Conservation (phyloP, 2,329 filamentous ascomycete genomes). For the Colletotrichum coccodes region DNA sequence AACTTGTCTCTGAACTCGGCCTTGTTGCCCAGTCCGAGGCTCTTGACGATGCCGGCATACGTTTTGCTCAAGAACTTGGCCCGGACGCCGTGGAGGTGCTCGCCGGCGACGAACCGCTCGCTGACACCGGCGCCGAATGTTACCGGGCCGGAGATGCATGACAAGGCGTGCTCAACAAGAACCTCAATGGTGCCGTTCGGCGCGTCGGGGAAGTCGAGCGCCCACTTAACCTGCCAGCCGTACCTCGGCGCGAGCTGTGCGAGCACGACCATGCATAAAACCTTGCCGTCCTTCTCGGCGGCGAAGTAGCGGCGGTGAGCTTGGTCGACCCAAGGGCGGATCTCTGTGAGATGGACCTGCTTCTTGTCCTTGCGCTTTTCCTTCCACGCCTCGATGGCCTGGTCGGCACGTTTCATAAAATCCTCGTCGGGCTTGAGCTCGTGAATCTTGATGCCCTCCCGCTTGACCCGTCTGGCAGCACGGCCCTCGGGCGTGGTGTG, state of each 20-base stretch:
- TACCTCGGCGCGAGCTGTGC: conserved; percentile 82
- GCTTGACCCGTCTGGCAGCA: conserved; percentile 84
- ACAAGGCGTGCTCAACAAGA: conserved; percentile 77
- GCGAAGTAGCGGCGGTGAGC: conserved; percentile 89
- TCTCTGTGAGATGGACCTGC: conserved; percentile 91
- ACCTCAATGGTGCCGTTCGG: conserved; percentile 90
- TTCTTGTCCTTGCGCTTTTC: conserved; percentile 78
- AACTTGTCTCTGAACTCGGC: conserved; percentile 92
- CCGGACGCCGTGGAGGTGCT: conserved; percentile 83
- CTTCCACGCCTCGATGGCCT: conserved; percentile 83
- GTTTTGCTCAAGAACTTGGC: conserved; percentile 85
- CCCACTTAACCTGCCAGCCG: conserved; percentile 96
- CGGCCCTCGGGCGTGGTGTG: conserved; percentile 74
- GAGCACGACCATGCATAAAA: conserved; percentile 83
- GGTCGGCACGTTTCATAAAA: conserved; percentile 75
- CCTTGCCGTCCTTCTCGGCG: conserved; percentile 77
- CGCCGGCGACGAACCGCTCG: conserved; percentile 78
- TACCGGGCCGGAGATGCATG: conserved; percentile 63
- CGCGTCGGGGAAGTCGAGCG: conserved; percentile 89
- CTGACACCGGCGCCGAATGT: conserved; percentile 91
- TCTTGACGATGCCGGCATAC: conserved; percentile 84
- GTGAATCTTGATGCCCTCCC: conserved; percentile 83
- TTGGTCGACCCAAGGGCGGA: conserved; percentile 87
- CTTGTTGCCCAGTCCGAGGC: conserved; percentile 85
- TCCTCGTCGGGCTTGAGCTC: conserved; percentile 78